Evolutionary conservation across 2,329 filamentous ascomycete genomes (phyloP), one percentile per base, ranked within the genome.

Genomic region (Graphiopsis chlorocephala): DNA sequence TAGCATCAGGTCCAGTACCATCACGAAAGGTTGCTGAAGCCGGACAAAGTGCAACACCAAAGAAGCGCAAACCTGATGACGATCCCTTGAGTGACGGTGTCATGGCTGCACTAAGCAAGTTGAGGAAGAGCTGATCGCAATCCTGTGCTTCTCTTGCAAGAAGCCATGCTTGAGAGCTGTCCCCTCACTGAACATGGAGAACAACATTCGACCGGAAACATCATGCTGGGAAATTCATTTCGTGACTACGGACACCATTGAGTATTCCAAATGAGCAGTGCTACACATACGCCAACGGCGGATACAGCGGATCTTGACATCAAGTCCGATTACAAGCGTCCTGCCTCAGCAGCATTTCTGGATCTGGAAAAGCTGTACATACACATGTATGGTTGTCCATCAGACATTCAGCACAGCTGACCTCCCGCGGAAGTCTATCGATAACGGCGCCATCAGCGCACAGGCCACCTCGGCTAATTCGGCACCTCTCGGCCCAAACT

Each of bases 71-170:
- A 67, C 71, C 72, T 28, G 72, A 72, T 53, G 76, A 81, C 15
- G 79, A 82, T 57, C 76, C 78, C n/a, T 71, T 87, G 66, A 84
- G 80, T 68, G 84, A 86, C 57, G 86, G 86, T 11, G 82, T 88
- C 59, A 81, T 83, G 77, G 84, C 84, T 31, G 86, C 86, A 5
- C 72, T 88, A 59, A 83, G 81, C 56, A 87, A 82, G 69, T 73
- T 88, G 57, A 78, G 86, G 56, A 75, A 77, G 63, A 56, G 29
- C 31, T 56, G 29, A 56, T 31, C 2, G 28, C 5, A 1, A 4
- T 17, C 6, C 17, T 1, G 28, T n/a, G 2, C 15, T 10, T 20
- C 2, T 45, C n/a, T 45, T 45, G 5, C 38, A 11, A 45, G 12
- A 1, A 45, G n/a, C 38, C 38, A 12, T 12, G 7, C n/a, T 45